A percentile compares a stretch with the other conserved stretches of the same genome.
These are phyloP conservation scores for Clonostachys rhizophaga DNA, from an alignment of 2,329 filamentous ascomycete species.

Conservation along the genomic window DNA sequence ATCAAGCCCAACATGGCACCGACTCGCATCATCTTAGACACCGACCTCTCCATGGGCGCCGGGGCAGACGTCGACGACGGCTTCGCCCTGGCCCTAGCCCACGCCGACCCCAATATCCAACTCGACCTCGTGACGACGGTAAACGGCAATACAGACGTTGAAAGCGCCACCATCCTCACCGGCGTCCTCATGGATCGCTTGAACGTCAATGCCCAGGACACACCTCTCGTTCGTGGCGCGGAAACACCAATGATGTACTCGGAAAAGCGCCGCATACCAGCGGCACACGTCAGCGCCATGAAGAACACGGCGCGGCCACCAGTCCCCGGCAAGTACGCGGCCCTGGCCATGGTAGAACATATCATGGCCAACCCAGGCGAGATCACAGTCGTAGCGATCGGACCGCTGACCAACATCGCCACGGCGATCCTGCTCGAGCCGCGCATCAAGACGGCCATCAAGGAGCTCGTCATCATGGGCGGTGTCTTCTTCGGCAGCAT, in stretches of 20 bases:
- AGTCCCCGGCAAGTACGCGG: slow-evolving; percentile 2
- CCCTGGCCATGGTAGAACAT: slow-evolving; percentile 4
- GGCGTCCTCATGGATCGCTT: slow-evolving; percentile 4
- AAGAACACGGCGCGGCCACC: slow-evolving; percentile 1
- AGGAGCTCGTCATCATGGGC: slow-evolving; percentile 7
- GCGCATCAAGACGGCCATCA: slow-evolving; percentile 3
- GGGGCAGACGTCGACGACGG: slow-evolving; percentile 62
- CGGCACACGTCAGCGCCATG: slow-evolving; percentile 2
- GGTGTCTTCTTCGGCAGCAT: slow-evolving; percentile 5
- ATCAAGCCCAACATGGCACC: slow-evolving; percentile 62
- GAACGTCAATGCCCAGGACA: background rate
- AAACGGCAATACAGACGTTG: slow-evolving; percentile 86
- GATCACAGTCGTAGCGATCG: slow-evolving; percentile 6
- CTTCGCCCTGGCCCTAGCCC: slow-evolving; percentile 41
- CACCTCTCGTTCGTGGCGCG: slow-evolving; percentile 4
- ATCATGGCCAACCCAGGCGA: slow-evolving; percentile 6
- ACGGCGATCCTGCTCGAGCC: slow-evolving; percentile 4
- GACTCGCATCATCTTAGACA: slow-evolving; percentile 27
- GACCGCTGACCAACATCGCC: slow-evolving; percentile 6
- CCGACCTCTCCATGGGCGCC: slow-evolving; percentile 29
- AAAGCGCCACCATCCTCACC: slow-evolving; percentile 54
- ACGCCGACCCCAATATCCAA: slow-evolving; percentile 45
- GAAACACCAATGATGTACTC: slow-evolving; percentile 3
- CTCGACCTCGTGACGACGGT: slow-evolving; percentile 75
- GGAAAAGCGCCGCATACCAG: slow-evolving; percentile 1